Evolutionary conservation across 257 asterid species (phyloP).

Genomic region (Ocimum tenuiflorum): DNA sequence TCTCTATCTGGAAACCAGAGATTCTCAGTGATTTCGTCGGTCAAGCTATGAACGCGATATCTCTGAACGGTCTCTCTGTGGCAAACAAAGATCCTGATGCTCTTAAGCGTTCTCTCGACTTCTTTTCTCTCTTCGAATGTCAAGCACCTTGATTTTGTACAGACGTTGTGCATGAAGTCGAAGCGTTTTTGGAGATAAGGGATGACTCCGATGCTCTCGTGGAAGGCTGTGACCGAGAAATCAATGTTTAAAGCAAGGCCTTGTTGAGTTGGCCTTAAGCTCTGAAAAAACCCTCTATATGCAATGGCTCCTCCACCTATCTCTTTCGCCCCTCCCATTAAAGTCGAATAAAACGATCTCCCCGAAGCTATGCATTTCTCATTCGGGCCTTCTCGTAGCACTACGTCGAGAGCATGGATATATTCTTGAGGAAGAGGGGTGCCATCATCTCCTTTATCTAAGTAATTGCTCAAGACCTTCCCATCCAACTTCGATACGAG

Average conservation of each 20-base stretch:
- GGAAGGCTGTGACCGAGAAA: slow-evolving; percentile 88
- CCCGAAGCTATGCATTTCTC: slow-evolving; percentile 65
- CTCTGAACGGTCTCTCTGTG: slow-evolving; percentile 82
- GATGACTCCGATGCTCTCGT: slow-evolving; percentile 84
- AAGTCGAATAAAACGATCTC: slow-evolving; percentile 59
- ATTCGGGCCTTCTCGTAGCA: slow-evolving; percentile 53
- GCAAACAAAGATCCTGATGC: slow-evolving; percentile 76
- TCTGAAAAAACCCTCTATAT: slow-evolving; percentile 82
- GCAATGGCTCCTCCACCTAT: slow-evolving; percentile 93
- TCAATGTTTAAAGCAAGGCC: slow-evolving; percentile 91
- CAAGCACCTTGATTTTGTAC: slow-evolving; percentile 36
- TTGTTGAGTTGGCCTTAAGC: slow-evolving; percentile 86
- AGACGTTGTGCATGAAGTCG: slow-evolving; percentile 48
- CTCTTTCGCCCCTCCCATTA: slow-evolving; percentile 67
- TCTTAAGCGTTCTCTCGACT: slow-evolving; percentile 68
- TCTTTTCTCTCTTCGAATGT: slow-evolving; percentile 52
- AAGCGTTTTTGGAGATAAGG: slow-evolving; percentile 66
- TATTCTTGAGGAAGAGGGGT: slow-evolving; percentile 85
- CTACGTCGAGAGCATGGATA: slow-evolving; percentile 88
- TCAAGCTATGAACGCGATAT: slow-evolving; percentile 64
- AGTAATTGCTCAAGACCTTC: slow-evolving; percentile 35
- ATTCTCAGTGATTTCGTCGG: slow-evolving; percentile 55
- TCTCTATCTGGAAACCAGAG: slow-evolving; percentile 76
- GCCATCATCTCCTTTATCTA: slow-evolving; percentile 42
- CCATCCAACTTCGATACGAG: slow-evolving; percentile 85